Evolutionary conservation across 768 basidiomycete genomes (phyloP).

Genomic region (Suillus weaverae): DNA sequence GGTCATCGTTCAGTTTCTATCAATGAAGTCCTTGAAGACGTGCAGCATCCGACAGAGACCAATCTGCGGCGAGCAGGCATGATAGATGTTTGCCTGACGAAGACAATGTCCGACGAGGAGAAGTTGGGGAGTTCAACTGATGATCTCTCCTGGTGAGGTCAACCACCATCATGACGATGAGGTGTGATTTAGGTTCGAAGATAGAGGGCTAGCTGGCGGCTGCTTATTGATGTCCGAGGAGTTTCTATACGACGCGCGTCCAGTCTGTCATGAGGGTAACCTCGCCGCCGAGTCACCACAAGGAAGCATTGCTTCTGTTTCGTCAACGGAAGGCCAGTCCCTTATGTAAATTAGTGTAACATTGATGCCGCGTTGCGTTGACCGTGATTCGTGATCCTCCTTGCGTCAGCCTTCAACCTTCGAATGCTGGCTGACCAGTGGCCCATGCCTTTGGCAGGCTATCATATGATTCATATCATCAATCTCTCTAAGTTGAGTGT

Average conservation of each 20-base stretch:
- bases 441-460: no score
- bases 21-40: background rate
- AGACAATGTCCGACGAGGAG: background rate
- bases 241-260: background rate
- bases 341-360: background rate
- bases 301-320: background rate
- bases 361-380: background rate
- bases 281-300: background rate
- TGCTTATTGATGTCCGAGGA: background rate
- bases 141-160: background rate
- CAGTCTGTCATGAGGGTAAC: background rate
- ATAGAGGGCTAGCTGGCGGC: background rate
- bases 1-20: background rate
- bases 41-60: slow-evolving; percentile 2
- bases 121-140: background rate
- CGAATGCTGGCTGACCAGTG: no score
- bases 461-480: no score
- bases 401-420: background rate
- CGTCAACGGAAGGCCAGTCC: background rate
- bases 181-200: background rate
- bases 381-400: background rate
- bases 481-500: no score
- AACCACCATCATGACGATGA: background rate
- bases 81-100: background rate
- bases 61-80: slow-evolving; percentile 5